These are phyloP conservation scores for Bipolaris oryzae DNA, from an alignment of 2,329 filamentous ascomycete genomes.

Conservation along the genomic window DNA sequence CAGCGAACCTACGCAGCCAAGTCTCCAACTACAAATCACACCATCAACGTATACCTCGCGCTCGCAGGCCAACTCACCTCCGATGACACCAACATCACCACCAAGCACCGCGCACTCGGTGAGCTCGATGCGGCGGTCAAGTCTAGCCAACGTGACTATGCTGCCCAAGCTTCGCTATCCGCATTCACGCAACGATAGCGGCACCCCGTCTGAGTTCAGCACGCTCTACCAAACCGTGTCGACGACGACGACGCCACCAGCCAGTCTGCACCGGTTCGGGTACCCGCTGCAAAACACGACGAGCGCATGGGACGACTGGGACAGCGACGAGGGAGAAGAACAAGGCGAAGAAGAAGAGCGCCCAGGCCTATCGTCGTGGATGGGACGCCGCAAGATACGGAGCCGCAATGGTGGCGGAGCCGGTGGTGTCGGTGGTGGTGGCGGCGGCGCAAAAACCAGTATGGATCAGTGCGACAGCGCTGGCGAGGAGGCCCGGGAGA, in stretches of 20 bases:
- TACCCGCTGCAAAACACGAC: constrained; percentile 37
- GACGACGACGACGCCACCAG: constrained; percentile 20
- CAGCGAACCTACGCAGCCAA: constrained; percentile 39
- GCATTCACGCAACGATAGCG: constrained; percentile 34
- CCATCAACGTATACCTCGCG: constrained; percentile 20
- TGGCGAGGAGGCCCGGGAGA: constrained; percentile 4
- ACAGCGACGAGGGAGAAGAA: constrained; percentile 38
- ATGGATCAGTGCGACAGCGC: constrained; percentile 22
- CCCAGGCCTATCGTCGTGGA: constrained; percentile 37
- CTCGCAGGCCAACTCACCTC: constrained; percentile 20
- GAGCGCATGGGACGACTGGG: constrained; percentile 48
- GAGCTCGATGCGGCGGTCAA: constrained; percentile 29
- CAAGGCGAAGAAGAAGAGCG: constrained; percentile 14
- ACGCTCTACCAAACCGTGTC: constrained; percentile 30
- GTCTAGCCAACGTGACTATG: constrained; percentile 33
- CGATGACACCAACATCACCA: constrained; percentile 28
- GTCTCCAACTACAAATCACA: constrained; percentile 36
- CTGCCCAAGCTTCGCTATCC: constrained; percentile 21
- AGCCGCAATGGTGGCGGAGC: constrained; percentile 2
- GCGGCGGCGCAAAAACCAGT: constrained; percentile 15
- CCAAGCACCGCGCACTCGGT: constrained; percentile 31
- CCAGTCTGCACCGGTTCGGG: constrained; percentile 29
- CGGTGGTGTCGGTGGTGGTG: no score
- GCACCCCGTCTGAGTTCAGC: constrained; percentile 38
- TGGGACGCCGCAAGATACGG: constrained; percentile 17